These are phyloP conservation scores for Aspergillus diversus DNA, from an alignment of 495 filamentous ascomycete genomes.

Conservation along the genomic window DNA sequence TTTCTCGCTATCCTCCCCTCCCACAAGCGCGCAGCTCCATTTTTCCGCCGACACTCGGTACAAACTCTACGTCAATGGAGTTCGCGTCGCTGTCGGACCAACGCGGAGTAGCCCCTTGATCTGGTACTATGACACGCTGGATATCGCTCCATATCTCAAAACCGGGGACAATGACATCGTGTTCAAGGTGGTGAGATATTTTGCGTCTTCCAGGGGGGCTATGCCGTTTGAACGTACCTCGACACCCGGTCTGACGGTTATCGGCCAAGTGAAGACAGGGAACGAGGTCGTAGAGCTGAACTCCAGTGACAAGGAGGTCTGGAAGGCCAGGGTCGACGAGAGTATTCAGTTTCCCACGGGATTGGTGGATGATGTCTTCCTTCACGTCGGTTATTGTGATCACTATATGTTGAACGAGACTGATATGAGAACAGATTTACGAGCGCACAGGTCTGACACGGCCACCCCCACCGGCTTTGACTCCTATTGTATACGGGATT, in stretches of 20 bases:
- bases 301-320: slow-evolving; percentile 19
- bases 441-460: slow-evolving; percentile 33
- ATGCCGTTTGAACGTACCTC: slow-evolving; percentile 43
- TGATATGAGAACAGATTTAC: slow-evolving; percentile 31
- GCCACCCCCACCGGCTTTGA: slow-evolving; percentile 5
- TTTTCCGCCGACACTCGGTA: slow-evolving; percentile 47
- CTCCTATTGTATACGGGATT: slow-evolving; percentile 32
- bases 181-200: slow-evolving; percentile 38
- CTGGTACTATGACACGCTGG: slow-evolving; percentile 45
- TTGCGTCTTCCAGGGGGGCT: slow-evolving; percentile 29
- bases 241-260: slow-evolving; percentile 38
- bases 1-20: slow-evolving; percentile 23
- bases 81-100: slow-evolving; percentile 38
- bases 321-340: slow-evolving; percentile 34
- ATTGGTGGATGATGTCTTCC: slow-evolving; percentile 41
- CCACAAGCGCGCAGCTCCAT: slow-evolving; percentile 28
- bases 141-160: slow-evolving; percentile 37
- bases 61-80: slow-evolving; percentile 42
- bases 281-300: slow-evolving; percentile 26
- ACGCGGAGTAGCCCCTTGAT: slow-evolving; percentile 37
- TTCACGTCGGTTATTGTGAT: slow-evolving; percentile 34
- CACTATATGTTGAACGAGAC: neutral
- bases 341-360: slow-evolving; percentile 38
- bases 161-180: slow-evolving; percentile 35
- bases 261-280: slow-evolving; percentile 29